A percentile compares a stretch with the other conserved stretches of the same genome.
These are phyloP conservation scores for Claviceps sp. DNA, from an alignment of 2,329 filamentous ascomycete species.

Conservation along the genomic window DNA sequence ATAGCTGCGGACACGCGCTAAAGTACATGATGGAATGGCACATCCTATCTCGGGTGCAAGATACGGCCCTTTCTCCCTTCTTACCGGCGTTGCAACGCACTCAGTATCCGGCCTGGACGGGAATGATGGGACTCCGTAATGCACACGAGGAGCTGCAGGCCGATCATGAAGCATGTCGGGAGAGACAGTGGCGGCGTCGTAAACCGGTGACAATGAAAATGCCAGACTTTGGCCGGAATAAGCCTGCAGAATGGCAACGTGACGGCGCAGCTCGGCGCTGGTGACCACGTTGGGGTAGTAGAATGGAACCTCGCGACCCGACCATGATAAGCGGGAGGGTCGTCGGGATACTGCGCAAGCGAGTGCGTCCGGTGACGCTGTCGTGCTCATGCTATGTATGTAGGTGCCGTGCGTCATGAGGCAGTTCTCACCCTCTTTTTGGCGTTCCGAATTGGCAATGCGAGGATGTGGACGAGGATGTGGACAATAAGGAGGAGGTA, in stretches of 20 bases:
- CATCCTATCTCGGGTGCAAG: not conserved
- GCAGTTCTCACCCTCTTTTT: not conserved
- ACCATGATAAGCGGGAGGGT: not conserved
- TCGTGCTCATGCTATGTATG: not conserved
- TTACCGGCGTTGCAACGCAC: not conserved
- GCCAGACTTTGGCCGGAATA: not conserved
- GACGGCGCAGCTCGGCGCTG: not conserved
- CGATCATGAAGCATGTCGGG: not conserved
- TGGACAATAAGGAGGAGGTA: too few relatives aligned
- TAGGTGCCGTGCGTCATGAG: not conserved
- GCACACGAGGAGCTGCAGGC: not conserved
- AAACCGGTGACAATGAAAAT: not conserved
- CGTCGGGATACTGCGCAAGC: not conserved
- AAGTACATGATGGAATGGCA: not conserved
- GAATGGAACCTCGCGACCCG: not conserved
- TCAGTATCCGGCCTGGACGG: not conserved
- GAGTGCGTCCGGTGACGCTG: slow-evolving; percentile 1
- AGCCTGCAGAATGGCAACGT: not conserved
- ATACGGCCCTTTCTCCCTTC: not conserved
- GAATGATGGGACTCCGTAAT: not conserved
- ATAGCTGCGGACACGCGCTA: not conserved
- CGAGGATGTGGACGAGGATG: not conserved
- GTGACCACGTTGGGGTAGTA: not conserved
- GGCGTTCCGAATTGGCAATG: not conserved
- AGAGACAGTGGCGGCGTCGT: not conserved